phyloP scores from a whole-genome alignment of 208 protist genomes.

The Trypanosoma boissoni region DNA sequence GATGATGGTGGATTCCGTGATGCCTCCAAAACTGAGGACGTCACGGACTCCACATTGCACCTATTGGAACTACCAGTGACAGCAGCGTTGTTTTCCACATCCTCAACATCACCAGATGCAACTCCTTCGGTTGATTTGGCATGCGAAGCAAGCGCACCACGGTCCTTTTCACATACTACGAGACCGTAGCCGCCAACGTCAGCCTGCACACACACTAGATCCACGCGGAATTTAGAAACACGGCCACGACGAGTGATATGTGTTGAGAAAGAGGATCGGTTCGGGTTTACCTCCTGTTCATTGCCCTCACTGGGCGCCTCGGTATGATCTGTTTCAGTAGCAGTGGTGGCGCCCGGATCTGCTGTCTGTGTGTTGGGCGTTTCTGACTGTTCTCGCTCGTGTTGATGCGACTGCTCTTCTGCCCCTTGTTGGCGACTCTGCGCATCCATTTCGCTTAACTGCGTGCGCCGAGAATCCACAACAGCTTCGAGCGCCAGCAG shows the following conservation, averaged over 20 bases:
- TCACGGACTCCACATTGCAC: conserved; percentile 17
- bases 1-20: conserved; percentile 22
- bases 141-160: conserved; percentile 18
- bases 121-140: background rate
- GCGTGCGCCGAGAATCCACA: conserved; percentile 45
- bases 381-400: no score
- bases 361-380: background rate
- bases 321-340: background rate
- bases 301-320: background rate
- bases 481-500: conserved; percentile 61
- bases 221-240: conserved; percentile 47
- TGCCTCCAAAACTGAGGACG: conserved; percentile 33
- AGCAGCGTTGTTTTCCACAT: background rate
- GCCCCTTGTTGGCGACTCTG: conserved; percentile 4
- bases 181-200: conserved; percentile 44
- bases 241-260: conserved; percentile 42
- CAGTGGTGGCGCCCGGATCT: background rate
- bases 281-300: background rate
- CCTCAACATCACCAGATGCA: background rate
- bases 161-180: conserved; percentile 41
- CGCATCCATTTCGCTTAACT: conserved; percentile 22
- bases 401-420: background rate
- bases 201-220: conserved; percentile 52
- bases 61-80: background rate
- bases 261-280: background rate